Base-by-base conservation (phyloP, 1,284 basidiomycete genomes). In the Wallemia mellicola region DNA sequence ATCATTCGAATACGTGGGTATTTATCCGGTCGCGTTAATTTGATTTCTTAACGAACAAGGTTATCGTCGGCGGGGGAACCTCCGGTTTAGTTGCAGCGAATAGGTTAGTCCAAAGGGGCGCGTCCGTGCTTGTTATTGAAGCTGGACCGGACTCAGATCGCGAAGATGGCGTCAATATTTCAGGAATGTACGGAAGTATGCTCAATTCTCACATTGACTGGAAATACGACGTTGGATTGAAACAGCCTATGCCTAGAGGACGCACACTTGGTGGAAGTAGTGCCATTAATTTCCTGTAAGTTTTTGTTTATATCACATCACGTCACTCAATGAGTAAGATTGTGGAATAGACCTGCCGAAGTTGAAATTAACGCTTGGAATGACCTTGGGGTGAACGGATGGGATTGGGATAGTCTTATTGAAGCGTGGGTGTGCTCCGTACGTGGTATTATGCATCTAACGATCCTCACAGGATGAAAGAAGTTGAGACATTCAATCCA, bases 401-500 rank as follows among this genome's bases (percentile, higher is more conserved):
- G 61, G 61, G 24, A 54, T 1, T 61, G 60, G 60, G 24, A 32
- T 14, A 54, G 57, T 22, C 60, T 61, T 7, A 27, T 61, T 9
- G 57, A 62, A 15, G 61, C 61, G 55, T n/a, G n/a, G n/a, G n/a
- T n/a, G n/a, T n/a, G n/a, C n/a, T n/a, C n/a, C n/a, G n/a, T n/a
- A n/a, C n/a, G n/a, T n/a, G n/a, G n/a, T n/a, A n/a, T n/a, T n/a
- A n/a, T n/a, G n/a, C n/a, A n/a, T n/a, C n/a, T n/a, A n/a, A n/a
- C n/a, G n/a, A n/a, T n/a, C n/a, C n/a, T n/a, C n/a, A n/a, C n/a
- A n/a, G n/a, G n/a, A 62, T 63, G 28, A 60, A 63, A 32, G 58
- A 62, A 28, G 61, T 60, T 19, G 62, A 64, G 59, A 63, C 62
- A 22, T 30, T 62, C 27, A 33, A 61, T 28, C 57, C 60, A 9